phyloP scores from a whole-genome alignment of 1,284 basidiomycete genomes.

The Apiotrichum veenhuisii region DNA sequence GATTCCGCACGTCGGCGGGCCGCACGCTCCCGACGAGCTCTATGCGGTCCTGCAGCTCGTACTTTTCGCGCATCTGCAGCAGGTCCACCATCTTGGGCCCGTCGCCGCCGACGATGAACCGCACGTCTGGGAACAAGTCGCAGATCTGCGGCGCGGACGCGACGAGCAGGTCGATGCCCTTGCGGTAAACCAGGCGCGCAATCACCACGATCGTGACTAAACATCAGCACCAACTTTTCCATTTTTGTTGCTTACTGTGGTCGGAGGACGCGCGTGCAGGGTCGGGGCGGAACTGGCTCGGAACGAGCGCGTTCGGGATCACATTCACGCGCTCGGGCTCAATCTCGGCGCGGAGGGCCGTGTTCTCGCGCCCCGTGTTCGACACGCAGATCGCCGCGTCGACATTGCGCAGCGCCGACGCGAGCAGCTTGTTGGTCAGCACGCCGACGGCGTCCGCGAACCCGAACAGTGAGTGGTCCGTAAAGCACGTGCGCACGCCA shows the following conservation, averaged over 20 bases:
- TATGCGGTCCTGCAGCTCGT: slow-evolving; percentile 84
- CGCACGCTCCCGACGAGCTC: slow-evolving; percentile 77
- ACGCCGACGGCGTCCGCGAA: slow-evolving; percentile 95
- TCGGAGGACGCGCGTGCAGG: slow-evolving; percentile 54
- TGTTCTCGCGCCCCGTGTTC: slow-evolving; percentile 96
- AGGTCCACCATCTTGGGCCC: slow-evolving; percentile 94
- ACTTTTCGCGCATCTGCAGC: slow-evolving; percentile 90
- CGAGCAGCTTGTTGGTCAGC: slow-evolving; percentile 91
- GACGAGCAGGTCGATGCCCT: slow-evolving; percentile 93
- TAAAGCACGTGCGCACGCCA: slow-evolving; percentile 74
- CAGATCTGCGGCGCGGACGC: slow-evolving; percentile 89
- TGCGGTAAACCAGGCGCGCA: slow-evolving; percentile 93
- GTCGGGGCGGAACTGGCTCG: slow-evolving; percentile 75
- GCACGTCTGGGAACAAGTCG: slow-evolving; percentile 72
- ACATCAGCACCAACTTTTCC: background rate
- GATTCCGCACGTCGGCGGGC: slow-evolving; percentile 76
- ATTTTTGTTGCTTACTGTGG: slow-evolving; percentile 55
- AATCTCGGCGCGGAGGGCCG: slow-evolving; percentile 78
- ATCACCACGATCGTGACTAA: slow-evolving; percentile 91
- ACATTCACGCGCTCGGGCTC: slow-evolving; percentile 72
- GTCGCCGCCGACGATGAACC: slow-evolving; percentile 87
- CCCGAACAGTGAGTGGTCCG: slow-evolving; percentile 94
- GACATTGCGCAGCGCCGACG: slow-evolving; percentile 78
- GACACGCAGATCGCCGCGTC: slow-evolving; percentile 95
- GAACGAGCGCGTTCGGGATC: slow-evolving; percentile 91